Base-by-base conservation (phyloP, 1,139 yeast species). In the Kodamaea arcana region DNA sequence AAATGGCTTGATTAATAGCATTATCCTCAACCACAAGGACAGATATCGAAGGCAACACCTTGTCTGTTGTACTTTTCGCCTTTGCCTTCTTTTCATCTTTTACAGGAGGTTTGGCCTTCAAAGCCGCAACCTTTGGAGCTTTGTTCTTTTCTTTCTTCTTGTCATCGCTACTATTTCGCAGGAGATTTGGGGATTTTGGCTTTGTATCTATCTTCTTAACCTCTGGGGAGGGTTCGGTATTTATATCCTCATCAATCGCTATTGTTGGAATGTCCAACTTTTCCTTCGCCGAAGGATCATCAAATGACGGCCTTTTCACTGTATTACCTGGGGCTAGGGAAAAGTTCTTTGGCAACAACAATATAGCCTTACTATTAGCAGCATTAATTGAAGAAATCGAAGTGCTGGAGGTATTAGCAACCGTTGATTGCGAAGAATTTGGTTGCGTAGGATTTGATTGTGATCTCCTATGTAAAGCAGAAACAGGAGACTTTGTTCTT, bases 1-100 rank as follows among this genome's bases (percentile, higher is more conserved):
- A 70, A 71, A 92, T 90, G 32, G 87, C 86, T 62, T 87, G 95
- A 60, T 92, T 92, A 51, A 92, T 90, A 31, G 92, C 83, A 57
- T 92, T 92, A 68, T 92, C 98, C 58, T 92, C 98, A 6, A 94
- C 98, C 24, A 92, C 92, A 36, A 92, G 65, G 3, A 92, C 96
- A 26, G 88, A 86, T 34, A 92, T 82, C 40, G 88, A 86, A 0
- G 97, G 96, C 20, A 76, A 51, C 8, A 76, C 80, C 37, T 71
- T 68, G 17, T 72, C 72, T 11, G 71, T 61, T 3, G 75, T 60
- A 9, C 56, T 46, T 22, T 37, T 37, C 21, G 37, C 22, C 15
- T 23, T 25, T 10, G 11, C 6, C 4, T 12, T 14, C 28, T 25
- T 25, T 14, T 12, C 11, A 6, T 25, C 17, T 4, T 25, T 11